Base-by-base conservation (phyloP, 192 early-diverging fungal genomes). In the Coemansia erecta region DNA sequence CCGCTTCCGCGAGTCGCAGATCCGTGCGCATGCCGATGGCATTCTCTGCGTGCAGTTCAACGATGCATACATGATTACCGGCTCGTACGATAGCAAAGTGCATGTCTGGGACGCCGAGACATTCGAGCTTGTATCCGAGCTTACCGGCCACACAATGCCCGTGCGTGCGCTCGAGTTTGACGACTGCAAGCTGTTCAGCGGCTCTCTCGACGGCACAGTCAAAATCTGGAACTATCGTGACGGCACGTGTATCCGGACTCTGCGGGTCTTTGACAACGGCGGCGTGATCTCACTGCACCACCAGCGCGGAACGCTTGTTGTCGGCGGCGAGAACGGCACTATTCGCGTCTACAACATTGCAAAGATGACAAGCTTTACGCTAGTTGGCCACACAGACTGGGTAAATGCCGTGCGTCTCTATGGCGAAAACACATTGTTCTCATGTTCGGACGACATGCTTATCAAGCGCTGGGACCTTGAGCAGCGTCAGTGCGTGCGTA, bases 111-210 rank as follows among this genome's bases (percentile, higher is more conserved):
- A 98, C 66, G 69, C 89, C 1, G 88, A 94, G 51, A 91, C 92
- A 0, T 86, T 91, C n/a, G 86, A 88, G 61, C 82, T 87, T 46
- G 76, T 95, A 17, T 85, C 86, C 22, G 82, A 86, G 8, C 81
- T 97, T 2, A 82, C 73, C 1, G 95, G 95, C n/a, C 95, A 98
- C 70, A 87, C 85, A 1, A 81, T 88, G 42, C 87, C 90, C 48
- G 89, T 99, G 3, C 85, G 90, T 12, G 91, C 91, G 0, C 76
- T 98, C 4, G 92, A 99, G 56, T 94, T 98, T 70, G 97, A 99
- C 72, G 90, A 98, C 28, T 84, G 82, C 55, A 96, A 94, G 81
- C 83, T 99, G 44, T 85, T 99, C 17, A 90, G 93, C 14, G 92
- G 93, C 31, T 95, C 95, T 6, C 87, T 95, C 80, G 97, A 99